Base-by-base conservation (phyloP, 2,329 filamentous ascomycete species). In the Zarea fungicola region DNA sequence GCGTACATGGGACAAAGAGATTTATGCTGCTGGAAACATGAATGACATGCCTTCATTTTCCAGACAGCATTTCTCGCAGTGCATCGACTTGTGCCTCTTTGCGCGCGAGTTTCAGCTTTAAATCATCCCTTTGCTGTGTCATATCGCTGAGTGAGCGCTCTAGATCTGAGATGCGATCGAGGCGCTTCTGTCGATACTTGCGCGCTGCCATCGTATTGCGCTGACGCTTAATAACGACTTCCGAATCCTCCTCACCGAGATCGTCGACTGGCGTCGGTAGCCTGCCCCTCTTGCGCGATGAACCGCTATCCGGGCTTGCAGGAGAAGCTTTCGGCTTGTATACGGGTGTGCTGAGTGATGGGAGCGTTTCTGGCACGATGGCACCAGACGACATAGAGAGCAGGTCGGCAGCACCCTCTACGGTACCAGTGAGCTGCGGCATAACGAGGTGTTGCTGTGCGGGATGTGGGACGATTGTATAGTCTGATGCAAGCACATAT, bases 121-220 rank as follows among this genome's bases (percentile, higher is more conserved):
- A 63, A 14, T 80, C 80, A 57, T 88, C 83, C 16, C 82, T 68
- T 59, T 87, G 84, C 41, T 72, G 64, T 51, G 77, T 77, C 59
- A 83, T 75, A 36, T 76, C 72, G 40, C 74, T 75, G 35, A 88
- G 67, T 18, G 78, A 75, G 8, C 67, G 63, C 63, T 87, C 83
- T 26, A 88, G 72, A 52, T 80, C 76, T 22, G 66, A 67, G 62
- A 86, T 78, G 53, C 82, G 80, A 57, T 87, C 83, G 28, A 87
- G 73, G 39, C 83, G 79, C 62, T 84, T 85, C 62, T 87, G 83
- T 22, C 84, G 80, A 61, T 86, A 87, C 53, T 84, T 82, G 53
- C 82, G 76, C 25, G 84, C 84, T n/a, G 84, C 84, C 53, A 85
- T 73, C 13, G 83, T 87, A 64, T 88, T 87, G 53, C 80, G 77